phyloP scores from a whole-genome alignment of 2,329 filamentous ascomycete species.

The Paecilomyces formosus region DNA sequence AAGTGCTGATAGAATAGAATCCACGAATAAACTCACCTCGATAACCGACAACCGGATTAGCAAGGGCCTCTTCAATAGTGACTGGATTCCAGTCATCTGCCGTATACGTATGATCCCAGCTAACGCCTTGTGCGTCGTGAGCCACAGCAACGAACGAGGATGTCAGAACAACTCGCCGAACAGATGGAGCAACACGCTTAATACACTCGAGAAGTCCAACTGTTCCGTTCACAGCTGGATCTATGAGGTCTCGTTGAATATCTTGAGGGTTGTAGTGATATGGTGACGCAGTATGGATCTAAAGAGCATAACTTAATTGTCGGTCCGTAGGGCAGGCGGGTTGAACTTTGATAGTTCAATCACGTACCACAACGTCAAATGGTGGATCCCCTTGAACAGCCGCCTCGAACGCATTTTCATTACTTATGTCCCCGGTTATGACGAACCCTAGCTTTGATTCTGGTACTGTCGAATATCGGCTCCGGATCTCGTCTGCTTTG shows the following conservation, averaged over 20 bases:
- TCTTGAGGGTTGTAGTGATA: constrained; percentile 66
- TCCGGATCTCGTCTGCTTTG: constrained; percentile 55
- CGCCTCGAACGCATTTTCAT: constrained; percentile 65
- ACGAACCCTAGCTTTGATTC: constrained; percentile 55
- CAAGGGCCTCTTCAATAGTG: constrained; percentile 32
- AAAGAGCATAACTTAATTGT: no score
- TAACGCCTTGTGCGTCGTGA: constrained; percentile 14
- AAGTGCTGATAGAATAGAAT: no score
- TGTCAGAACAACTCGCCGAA: constrained; percentile 66
- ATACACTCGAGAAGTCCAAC: constrained; percentile 55
- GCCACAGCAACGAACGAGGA: constrained; percentile 27
- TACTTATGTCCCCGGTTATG: no score
- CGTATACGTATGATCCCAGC: no score
- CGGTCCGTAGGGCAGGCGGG: no score
- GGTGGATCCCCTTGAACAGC: constrained; percentile 55
- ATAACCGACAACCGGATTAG: constrained; percentile 30
- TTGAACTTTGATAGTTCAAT: no score
- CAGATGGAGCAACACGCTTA: constrained; percentile 53
- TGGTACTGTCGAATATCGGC: constrained; percentile 39
- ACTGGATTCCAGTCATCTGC: constrained; percentile 33
- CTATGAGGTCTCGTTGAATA: constrained; percentile 56
- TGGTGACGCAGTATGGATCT: constrained; percentile 67
- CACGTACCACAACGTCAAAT: constrained; percentile 66
- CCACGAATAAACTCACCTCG: no score
- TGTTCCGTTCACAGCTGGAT: constrained; percentile 57